A percentile compares a stretch with the other conserved stretches of the same genome.
Evolutionary conservation across 495 filamentous ascomycete genomes (phyloP).

Genomic region (Aspergillus nanangensis): DNA sequence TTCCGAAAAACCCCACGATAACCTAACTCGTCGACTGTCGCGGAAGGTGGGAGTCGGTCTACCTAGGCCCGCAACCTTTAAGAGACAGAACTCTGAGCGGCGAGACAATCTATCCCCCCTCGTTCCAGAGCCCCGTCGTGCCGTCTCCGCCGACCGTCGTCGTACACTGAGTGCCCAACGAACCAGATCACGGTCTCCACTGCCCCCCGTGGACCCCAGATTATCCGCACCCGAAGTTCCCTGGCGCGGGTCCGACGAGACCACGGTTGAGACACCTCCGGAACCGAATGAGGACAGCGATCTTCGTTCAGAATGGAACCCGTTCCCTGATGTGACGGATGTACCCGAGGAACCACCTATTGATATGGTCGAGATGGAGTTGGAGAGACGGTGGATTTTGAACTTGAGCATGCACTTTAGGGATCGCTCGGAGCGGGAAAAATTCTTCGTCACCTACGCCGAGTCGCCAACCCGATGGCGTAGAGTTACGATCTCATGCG

Average conservation of each 20-base stretch:
- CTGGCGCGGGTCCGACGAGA: constrained; percentile 35
- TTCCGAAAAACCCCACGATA: constrained; percentile 37
- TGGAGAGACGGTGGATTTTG: constrained; percentile 89
- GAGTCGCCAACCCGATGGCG: constrained; percentile 75
- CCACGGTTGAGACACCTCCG: constrained; percentile 28
- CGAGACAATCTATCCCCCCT: constrained; percentile 66
- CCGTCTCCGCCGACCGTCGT: constrained; percentile 69
- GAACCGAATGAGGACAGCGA: constrained; percentile 25
- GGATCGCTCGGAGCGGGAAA: constrained; percentile 89
- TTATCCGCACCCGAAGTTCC: constrained; percentile 45
- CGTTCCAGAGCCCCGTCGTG: constrained; percentile 64
- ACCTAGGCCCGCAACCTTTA: constrained; percentile 70
- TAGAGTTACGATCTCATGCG: constrained; percentile 87
- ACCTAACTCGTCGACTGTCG: constrained; percentile 53
- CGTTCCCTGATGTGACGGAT: constrained; percentile 22
- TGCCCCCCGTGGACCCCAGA: constrained; percentile 36
- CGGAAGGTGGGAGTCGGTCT: constrained; percentile 74
- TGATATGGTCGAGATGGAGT: constrained; percentile 67
- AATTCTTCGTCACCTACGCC: constrained; percentile 96
- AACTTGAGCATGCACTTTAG: constrained; percentile 99
- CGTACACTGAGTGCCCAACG: constrained; percentile 44
- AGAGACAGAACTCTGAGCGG: constrained; percentile 74
- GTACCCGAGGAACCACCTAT: constrained; percentile 32
- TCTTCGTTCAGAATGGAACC: constrained; percentile 23
- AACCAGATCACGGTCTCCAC: constrained; percentile 40